Evolutionary conservation across 352 stramenopile species (phyloP), one percentile per base, ranked within the genome.

Genomic region (Pythium grandisporangium): DNA sequence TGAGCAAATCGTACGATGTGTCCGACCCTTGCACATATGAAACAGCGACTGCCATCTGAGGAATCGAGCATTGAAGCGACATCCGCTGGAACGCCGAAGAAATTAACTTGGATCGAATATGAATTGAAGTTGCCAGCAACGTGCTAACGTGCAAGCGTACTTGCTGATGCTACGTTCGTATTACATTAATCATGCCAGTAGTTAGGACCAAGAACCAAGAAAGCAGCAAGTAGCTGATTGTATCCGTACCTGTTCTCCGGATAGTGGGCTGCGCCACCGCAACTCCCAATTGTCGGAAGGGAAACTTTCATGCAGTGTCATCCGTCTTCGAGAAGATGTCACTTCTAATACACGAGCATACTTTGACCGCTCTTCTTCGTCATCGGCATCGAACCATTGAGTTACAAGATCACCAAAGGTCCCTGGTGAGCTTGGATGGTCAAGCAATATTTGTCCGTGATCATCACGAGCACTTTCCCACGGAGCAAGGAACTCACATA

Each of bases 271-370:
- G 48, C 74, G 66, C 79, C 79, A 92, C 36, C 76, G 59, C 30
- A 92, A 23, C 43, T 92, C 76, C 79, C 79, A 92, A 16, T 79
- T 85, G 22, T 87, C 71, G 5, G 77, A 84, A 16, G 67, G 42
- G 17, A 58, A 19, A 3, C 50, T 27, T 4, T 60, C 41, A 10
- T 60, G 35, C 29, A 84, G 54, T 11, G 29, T 37, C 7, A 79
- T 57, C 6, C 45, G 43, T 39, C 75, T 61, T 6, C 30, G 34
- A 45, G 42, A 36, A 17, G 43, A 51, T 10, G 51, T 59, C 8
- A 59, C 51, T 23, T 59, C 51, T 8, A 51, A 20, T 25, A 63
- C 55, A 16, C 48, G 47, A 25, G 21, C 17, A 45, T 55, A 48
- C 37, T 63, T 71, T 2, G 55, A 39, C 27, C 63, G 53, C 38